These are phyloP conservation scores for Cylindrotheca closterium DNA, from an alignment of 108 stramenopile species.

Conservation along the genomic window DNA sequence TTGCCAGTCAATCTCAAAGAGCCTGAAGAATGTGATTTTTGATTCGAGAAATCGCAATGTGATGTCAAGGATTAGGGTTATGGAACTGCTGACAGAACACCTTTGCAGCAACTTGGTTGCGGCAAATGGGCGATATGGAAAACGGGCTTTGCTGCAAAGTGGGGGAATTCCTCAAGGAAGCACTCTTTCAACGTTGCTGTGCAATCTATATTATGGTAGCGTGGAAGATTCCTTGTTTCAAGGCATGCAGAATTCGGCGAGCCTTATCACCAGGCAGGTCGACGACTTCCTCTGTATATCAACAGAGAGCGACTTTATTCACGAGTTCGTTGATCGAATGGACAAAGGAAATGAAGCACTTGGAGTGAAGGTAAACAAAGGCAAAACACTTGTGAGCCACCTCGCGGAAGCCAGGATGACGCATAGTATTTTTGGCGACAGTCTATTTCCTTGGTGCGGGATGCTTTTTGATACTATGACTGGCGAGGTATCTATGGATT, in stretches of 20 bases:
- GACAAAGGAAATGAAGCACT: constrained; percentile 54
- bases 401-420: constrained; percentile 4
- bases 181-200: constrained; percentile 82
- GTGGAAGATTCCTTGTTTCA: constrained; percentile 66
- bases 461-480: constrained; percentile 72
- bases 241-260: constrained; percentile 34
- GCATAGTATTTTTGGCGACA: not conserved
- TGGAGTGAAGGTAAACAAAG: constrained; percentile 71
- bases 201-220: constrained; percentile 91
- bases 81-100: constrained; percentile 64
- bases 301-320: constrained; percentile 27
- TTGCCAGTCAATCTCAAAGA: not conserved
- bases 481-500: constrained; percentile 77
- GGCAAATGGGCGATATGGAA: constrained; percentile 46
- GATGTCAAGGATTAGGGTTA: constrained; percentile 41
- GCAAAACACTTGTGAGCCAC: constrained; percentile 50
- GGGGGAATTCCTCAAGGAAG: constrained; percentile 89
- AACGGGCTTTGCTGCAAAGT: constrained; percentile 56
- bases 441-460: constrained; percentile 85
- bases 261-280: constrained; percentile 65
- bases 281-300: constrained; percentile 88
- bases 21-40: constrained; percentile 8
- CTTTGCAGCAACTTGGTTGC: constrained; percentile 67
- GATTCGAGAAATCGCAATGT: constrained; percentile 32
- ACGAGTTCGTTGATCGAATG: constrained; percentile 58